phyloP scores from a whole-genome alignment of 345 rosid genomes.

The Moricandia arvensis region DNA sequence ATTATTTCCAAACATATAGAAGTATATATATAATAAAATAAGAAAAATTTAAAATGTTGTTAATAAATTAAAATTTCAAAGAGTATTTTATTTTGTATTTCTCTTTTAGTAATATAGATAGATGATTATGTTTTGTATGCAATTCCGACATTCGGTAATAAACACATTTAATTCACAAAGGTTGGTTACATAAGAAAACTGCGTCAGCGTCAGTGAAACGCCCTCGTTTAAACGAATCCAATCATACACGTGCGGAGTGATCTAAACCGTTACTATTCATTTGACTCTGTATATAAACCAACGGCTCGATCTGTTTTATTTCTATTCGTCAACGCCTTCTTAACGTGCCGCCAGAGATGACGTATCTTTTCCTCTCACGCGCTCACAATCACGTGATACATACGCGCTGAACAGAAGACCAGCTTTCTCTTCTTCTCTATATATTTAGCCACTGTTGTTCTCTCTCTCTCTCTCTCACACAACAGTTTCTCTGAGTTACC shows the following conservation, averaged over 20 bases:
- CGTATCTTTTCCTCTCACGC: conserved; percentile 11
- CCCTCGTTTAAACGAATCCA: conserved; percentile 2
- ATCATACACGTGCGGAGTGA: conserved; percentile 21
- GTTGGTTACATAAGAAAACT: too few species aligned
- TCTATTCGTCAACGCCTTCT: conserved; percentile 19
- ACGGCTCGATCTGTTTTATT: background rate
- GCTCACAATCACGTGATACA: conserved; percentile 3
- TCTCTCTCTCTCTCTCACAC: background rate
- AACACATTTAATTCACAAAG: too few species aligned
- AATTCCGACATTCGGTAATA: too few species aligned
- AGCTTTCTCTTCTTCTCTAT: background rate
- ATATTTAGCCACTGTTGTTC: conserved; percentile 4
- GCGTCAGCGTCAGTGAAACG: conserved; percentile 11
- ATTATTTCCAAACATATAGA: too few species aligned
- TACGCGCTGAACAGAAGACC: conserved; percentile 24
- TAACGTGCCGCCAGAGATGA: conserved; percentile 27
- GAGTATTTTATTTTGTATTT: too few species aligned
- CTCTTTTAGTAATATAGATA: too few species aligned
- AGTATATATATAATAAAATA: too few species aligned
- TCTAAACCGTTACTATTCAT: conserved; percentile 9
- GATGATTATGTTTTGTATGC: too few species aligned
- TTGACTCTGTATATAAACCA: conserved; percentile 1
- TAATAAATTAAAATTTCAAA: too few species aligned
- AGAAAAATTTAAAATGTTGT: too few species aligned
- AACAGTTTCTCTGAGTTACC: background rate